These are phyloP conservation scores for Trypanosoma boissoni DNA, from an alignment of 208 protist species.

Conservation along the genomic window DNA sequence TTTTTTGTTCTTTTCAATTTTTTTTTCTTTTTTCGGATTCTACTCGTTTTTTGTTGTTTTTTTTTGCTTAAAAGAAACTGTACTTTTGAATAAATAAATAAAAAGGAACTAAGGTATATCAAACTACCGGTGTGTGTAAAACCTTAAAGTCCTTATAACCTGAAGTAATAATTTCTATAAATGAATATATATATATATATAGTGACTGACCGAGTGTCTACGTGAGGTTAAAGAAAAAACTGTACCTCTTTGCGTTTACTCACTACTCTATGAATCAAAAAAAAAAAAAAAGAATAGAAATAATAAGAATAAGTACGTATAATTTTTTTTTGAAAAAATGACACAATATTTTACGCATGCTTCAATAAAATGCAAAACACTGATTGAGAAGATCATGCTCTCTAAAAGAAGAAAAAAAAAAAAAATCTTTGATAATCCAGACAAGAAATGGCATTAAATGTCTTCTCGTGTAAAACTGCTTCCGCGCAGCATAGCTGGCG, in stretches of 20 bases:
- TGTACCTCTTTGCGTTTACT: neutral
- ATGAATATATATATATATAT: neutral
- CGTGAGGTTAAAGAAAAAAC: neutral
- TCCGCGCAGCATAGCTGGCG: constrained; percentile 11
- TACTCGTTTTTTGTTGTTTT: no score
- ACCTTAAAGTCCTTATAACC: no score
- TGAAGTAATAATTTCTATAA: no score
- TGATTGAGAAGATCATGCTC: no score
- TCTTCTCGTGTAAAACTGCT: no score
- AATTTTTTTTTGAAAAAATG: no score
- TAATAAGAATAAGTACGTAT: neutral
- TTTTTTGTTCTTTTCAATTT: neutral
- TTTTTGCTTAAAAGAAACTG: neutral
- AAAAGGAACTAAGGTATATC: neutral
- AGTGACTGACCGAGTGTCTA: no score
- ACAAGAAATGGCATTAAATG: no score
- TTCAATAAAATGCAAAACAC: no score
- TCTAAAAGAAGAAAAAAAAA: no score
- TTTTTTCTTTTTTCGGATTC: neutral
- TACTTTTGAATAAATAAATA: neutral
- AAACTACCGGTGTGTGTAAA: neutral
- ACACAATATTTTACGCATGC: no score
- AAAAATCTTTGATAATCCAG: no score
- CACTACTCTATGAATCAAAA: neutral
- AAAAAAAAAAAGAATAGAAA: neutral